Percentiles rank a stretch among this genome's conserved stretches.
phyloP scores from a whole-genome alignment of 805 yeast genomes.

The Tetrapisispora nanseiensis region DNA sequence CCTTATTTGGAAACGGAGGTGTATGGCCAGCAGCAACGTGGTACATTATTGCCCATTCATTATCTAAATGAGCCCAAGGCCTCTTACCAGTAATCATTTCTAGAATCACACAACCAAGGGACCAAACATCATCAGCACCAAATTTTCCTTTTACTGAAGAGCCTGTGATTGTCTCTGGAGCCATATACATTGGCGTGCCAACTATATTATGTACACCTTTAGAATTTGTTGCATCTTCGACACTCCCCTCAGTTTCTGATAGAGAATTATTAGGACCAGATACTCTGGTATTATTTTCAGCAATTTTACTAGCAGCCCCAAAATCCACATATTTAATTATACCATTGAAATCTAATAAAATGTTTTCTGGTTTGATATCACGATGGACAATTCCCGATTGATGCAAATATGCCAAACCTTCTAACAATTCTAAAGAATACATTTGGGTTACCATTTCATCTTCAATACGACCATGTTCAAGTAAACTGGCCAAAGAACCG shows the following conservation, averaged over 20 bases:
- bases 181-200: slow-evolving; percentile 99
- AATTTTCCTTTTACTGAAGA: slow-evolving; percentile 33
- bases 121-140: slow-evolving; percentile 75
- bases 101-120: slow-evolving; percentile 88
- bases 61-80: slow-evolving; percentile 94
- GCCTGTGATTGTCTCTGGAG: slow-evolving; percentile 92
- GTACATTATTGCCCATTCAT: slow-evolving; percentile 98
- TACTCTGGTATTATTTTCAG: slow-evolving; percentile 41
- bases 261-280: not conserved
- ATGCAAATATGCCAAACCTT: slow-evolving; percentile 90
- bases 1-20: slow-evolving; percentile 73
- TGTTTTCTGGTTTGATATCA: slow-evolving; percentile 93
- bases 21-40: slow-evolving; percentile 92
- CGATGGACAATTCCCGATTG: slow-evolving; percentile 94
- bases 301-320: slow-evolving; percentile 91
- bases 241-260: not conserved
- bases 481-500: slow-evolving; percentile 76
- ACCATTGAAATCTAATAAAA: slow-evolving; percentile 81
- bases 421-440: slow-evolving; percentile 84
- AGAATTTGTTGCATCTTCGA: slow-evolving; percentile 1
- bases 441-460: slow-evolving; percentile 90
- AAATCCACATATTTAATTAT: slow-evolving; percentile 93
- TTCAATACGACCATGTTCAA: slow-evolving; percentile 89
- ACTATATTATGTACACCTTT: slow-evolving; percentile 33
- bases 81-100: slow-evolving; percentile 96